Evolutionary conservation across 2,329 filamentous ascomycete genomes (phyloP).

Genomic region (Fusarium drepaniforme): DNA sequence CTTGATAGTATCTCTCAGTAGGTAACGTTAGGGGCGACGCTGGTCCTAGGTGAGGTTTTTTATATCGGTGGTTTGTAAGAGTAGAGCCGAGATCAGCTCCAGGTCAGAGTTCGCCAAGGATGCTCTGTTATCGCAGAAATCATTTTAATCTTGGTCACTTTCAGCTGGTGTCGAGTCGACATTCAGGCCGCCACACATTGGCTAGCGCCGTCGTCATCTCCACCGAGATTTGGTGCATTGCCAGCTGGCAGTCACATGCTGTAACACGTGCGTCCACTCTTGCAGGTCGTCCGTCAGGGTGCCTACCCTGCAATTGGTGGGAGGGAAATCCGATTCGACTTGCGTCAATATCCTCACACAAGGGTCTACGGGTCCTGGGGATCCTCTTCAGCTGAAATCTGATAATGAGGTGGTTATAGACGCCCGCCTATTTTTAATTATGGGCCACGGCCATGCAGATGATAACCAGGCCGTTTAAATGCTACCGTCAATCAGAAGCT

Average conservation of each 20-base stretch:
- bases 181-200: constrained; percentile 46
- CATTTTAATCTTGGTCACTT: constrained; percentile 21
- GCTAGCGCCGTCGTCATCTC: constrained; percentile 37
- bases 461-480: neutral
- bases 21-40: neutral
- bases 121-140: constrained; percentile 19
- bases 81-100: constrained; percentile 23
- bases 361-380: neutral
- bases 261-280: constrained; percentile 37
- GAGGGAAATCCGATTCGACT: neutral
- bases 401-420: neutral
- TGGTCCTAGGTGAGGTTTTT: neutral
- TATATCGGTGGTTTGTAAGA: constrained; percentile 18
- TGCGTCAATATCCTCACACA: neutral
- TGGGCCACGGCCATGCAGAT: neutral
- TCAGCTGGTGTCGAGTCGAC: constrained; percentile 23
- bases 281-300: neutral
- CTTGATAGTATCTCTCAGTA: neutral
- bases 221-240: constrained; percentile 32
- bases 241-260: constrained; percentile 48
- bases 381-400: neutral
- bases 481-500: neutral
- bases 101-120: constrained; percentile 13
- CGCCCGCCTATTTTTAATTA: constrained; percentile 1
- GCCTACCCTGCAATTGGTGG: constrained; percentile 31